phyloP scores from a whole-genome alignment of 257 asterid genomes.

The Ocimum tenuiflorum region DNA sequence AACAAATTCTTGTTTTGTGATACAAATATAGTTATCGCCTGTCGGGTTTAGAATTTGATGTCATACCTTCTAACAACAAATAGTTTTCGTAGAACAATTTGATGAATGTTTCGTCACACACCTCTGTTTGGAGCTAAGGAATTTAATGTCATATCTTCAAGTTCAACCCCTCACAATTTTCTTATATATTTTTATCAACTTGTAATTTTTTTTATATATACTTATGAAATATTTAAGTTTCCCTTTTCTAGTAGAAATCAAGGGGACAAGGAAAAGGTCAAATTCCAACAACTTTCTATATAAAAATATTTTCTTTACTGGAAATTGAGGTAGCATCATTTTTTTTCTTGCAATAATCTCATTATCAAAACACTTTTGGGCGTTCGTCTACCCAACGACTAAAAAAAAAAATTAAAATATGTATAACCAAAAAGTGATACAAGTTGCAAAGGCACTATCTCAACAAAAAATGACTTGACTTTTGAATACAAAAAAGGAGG shows the following conservation, averaged over 20 bases:
- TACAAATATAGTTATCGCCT: too few relatives aligned
- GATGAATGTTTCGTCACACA: too few relatives aligned
- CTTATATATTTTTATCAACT: not conserved
- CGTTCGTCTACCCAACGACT: not conserved
- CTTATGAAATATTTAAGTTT: not conserved
- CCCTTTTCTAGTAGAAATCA: not conserved
- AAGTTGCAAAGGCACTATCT: not conserved
- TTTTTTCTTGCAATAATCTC: not conserved
- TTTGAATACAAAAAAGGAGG: not conserved
- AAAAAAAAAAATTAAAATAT: not conserved
- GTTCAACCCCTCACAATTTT: too few relatives aligned
- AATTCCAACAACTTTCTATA: not conserved
- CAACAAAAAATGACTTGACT: slow-evolving; percentile 4
- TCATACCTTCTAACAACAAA: too few relatives aligned
- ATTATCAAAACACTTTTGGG: not conserved
- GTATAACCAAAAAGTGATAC: not conserved
- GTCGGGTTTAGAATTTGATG: too few relatives aligned
- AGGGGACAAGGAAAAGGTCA: not conserved
- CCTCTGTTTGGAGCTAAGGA: too few relatives aligned
- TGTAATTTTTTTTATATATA: not conserved
- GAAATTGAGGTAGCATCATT: not conserved
- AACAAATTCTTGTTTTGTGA: too few relatives aligned
- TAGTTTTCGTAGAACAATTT: too few relatives aligned
- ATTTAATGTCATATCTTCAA: too few relatives aligned
- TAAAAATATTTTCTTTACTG: not conserved